phyloP scores from a whole-genome alignment of 1,284 basidiomycete genomes.

The Phellopilus nigrolimitatus region DNA sequence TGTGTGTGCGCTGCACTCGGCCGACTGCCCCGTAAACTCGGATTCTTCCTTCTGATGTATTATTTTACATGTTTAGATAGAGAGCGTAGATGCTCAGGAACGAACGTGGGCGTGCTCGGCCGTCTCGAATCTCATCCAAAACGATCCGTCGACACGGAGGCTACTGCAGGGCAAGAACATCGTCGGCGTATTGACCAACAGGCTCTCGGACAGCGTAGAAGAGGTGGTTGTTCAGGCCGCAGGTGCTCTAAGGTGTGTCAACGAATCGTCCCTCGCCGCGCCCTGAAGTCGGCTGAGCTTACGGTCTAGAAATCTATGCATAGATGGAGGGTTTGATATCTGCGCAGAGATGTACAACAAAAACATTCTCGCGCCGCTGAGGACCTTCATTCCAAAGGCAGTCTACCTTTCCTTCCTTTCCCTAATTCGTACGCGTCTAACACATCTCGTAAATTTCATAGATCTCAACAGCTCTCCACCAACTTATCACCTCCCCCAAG shows the following conservation, averaged over 20 bases:
- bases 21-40: too few relatives aligned
- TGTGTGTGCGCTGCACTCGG: slow-evolving; percentile 26
- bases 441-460: slow-evolving; percentile 37
- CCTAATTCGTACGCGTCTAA: too few relatives aligned
- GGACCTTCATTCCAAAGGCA: slow-evolving; percentile 72
- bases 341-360: slow-evolving; percentile 98
- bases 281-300: not conserved
- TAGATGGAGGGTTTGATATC: slow-evolving; percentile 91
- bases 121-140: slow-evolving; percentile 84
- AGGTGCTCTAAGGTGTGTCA: slow-evolving; percentile 73
- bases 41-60: not conserved
- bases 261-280: not conserved
- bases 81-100: slow-evolving; percentile 68
- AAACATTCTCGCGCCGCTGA: slow-evolving; percentile 75
- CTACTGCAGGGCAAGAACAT: slow-evolving; percentile 88
- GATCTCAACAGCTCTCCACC: slow-evolving; percentile 73
- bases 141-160: slow-evolving; percentile 82
- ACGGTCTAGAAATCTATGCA: slow-evolving; percentile 74
- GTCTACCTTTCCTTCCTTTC: too few relatives aligned
- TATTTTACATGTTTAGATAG: slow-evolving; percentile 48
- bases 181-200: slow-evolving; percentile 79
- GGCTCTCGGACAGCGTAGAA: slow-evolving; percentile 79
- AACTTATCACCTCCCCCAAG: slow-evolving; percentile 57
- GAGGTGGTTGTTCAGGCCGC: slow-evolving; percentile 84
- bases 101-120: slow-evolving; percentile 92